Evolutionary conservation across 257 asterid genomes (phyloP).

Genomic region (Solanum ossicruentum): DNA sequence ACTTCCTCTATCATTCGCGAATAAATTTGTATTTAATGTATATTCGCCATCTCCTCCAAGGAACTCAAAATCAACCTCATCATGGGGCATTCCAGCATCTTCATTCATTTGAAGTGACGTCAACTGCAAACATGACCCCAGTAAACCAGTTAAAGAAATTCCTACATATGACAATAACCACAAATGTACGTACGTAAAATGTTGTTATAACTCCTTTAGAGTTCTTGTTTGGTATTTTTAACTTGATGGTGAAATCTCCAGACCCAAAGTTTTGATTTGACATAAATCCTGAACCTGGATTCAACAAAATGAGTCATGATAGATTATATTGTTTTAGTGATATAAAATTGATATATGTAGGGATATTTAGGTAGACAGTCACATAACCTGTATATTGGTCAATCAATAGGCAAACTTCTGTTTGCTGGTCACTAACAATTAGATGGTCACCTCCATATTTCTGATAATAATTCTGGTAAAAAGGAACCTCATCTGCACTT

Average conservation of each 20-base stretch:
- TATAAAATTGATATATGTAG: background rate
- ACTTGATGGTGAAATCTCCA: conserved; percentile 1
- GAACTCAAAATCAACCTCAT: conserved; percentile 22
- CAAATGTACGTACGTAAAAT: conserved; percentile 4
- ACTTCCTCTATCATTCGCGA: conserved; percentile 7
- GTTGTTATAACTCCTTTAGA: conserved; percentile 8
- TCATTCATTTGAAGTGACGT: background rate
- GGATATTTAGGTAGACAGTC: background rate
- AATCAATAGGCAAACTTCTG: conserved; percentile 2
- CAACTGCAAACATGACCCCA: background rate
- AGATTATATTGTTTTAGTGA: background rate
- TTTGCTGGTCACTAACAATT: background rate
- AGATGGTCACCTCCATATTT: conserved; percentile 10
- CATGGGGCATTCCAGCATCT: background rate
- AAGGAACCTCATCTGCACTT: background rate
- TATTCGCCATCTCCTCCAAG: background rate
- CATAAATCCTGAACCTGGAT: conserved; percentile 18
- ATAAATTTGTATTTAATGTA: conserved; percentile 9
- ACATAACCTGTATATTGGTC: conserved; percentile 1
- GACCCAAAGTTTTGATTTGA: conserved; percentile 13
- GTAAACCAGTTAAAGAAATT: no score
- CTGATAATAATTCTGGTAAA: background rate
- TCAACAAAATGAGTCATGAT: background rate
- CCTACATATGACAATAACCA: no score
- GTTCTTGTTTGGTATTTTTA: conserved; percentile 9